Conservation (phyloP, 768 basidiomycete species). For the Collybia sp. region DNA sequence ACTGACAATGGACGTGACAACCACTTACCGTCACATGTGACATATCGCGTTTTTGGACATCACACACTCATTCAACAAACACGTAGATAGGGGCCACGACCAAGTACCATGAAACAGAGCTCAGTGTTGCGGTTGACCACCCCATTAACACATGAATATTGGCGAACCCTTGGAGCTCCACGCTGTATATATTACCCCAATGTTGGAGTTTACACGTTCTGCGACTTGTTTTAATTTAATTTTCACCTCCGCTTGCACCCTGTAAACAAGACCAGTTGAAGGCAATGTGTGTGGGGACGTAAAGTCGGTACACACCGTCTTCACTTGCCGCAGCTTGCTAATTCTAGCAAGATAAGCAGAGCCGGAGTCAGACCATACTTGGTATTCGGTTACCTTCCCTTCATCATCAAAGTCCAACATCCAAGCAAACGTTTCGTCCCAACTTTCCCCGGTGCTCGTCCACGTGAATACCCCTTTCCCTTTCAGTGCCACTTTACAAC, state of each 20-base stretch:
- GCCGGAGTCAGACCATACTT: constrained; percentile 68
- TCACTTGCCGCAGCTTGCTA: constrained; percentile 35
- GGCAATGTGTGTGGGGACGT: too few species aligned
- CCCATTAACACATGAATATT: too few species aligned
- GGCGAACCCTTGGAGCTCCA: too few species aligned
- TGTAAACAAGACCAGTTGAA: too few species aligned
- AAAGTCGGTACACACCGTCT: constrained; percentile 5
- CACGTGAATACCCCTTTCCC: constrained; percentile 55
- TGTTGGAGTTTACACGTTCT: too few species aligned
- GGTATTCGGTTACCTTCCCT: constrained; percentile 50
- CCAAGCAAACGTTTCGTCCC: constrained; percentile 61
- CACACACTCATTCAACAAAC: constrained; percentile 12
- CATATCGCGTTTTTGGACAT: constrained; percentile 24
- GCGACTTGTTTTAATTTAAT: too few species aligned
- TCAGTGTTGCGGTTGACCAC: too few species aligned
- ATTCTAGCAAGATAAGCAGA: constrained; percentile 55
- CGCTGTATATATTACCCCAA: too few species aligned
- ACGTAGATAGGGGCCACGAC: constrained; percentile 4
- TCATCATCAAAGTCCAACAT: constrained; percentile 56
- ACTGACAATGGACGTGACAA: constrained; percentile 4
- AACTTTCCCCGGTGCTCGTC: constrained; percentile 44
- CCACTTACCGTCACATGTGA: constrained; percentile 12
- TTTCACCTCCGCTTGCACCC: too few species aligned
- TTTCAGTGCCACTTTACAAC: constrained; percentile 47
- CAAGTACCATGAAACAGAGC: too few species aligned